Percentiles rank a stretch among this genome's conserved stretches.
Conservation (phyloP, 2,329 filamentous ascomycete species). For the Diaporthe vexans region DNA sequence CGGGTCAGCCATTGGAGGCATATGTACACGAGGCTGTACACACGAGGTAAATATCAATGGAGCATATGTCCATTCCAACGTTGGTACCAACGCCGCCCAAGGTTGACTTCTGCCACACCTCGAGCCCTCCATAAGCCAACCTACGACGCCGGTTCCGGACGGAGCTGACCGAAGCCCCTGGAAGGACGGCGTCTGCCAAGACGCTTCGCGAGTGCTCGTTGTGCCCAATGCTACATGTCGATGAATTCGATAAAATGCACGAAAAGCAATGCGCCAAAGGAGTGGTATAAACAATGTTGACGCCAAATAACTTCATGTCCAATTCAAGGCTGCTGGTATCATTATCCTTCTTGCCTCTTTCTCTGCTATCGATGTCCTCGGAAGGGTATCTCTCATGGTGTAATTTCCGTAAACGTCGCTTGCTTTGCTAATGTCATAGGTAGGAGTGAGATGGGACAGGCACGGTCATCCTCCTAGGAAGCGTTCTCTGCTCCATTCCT, state of each 20-base stretch:
- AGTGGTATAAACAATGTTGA: not conserved
- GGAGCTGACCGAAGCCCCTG: not conserved
- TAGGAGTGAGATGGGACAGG: not conserved
- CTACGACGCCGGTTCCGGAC: not conserved
- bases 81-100: not conserved
- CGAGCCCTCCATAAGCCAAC: not conserved
- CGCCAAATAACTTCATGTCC: not conserved
- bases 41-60: not conserved
- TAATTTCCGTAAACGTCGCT: not conserved
- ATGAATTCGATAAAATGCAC: not conserved
- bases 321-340: not conserved
- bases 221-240: not conserved
- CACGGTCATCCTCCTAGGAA: conserved; percentile 1
- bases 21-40: conserved; percentile 1
- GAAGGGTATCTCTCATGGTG: not conserved
- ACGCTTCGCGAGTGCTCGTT: not conserved
- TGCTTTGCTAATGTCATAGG: not conserved
- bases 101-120: not conserved
- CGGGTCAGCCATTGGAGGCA: not conserved
- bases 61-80: not conserved
- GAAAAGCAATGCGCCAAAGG: not conserved
- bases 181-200: not conserved
- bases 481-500: conserved; percentile 30
- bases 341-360: not conserved
- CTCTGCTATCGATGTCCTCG: not conserved